Evolutionary conservation across 2,329 filamentous ascomycete genomes (phyloP).

Genomic region (Cadophora sp.): DNA sequence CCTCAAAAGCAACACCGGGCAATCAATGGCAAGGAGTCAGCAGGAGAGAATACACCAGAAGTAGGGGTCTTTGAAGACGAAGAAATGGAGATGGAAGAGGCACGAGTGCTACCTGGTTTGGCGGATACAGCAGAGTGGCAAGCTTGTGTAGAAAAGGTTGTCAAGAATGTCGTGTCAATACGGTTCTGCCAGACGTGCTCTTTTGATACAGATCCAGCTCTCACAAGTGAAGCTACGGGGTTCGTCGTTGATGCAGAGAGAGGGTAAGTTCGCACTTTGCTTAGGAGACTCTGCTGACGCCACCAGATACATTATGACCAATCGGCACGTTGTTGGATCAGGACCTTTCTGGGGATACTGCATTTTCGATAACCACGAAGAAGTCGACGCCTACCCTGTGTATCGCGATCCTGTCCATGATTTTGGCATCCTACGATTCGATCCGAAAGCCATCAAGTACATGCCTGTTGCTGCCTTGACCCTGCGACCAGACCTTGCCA

Average conservation of each 20-base stretch:
- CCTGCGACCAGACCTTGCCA: constrained; percentile 84
- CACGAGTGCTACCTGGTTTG: constrained; percentile 49
- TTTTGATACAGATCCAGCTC: constrained; percentile 94
- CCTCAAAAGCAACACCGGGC: constrained; percentile 45
- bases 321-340: constrained; percentile 91
- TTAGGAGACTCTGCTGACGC: constrained; percentile 38
- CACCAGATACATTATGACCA: constrained; percentile 77
- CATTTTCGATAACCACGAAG: constrained; percentile 98
- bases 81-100: constrained; percentile 47
- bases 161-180: constrained; percentile 97
- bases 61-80: constrained; percentile 44
- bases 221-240: constrained; percentile 94
- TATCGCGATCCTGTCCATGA: constrained; percentile 99
- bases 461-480: constrained; percentile 86
- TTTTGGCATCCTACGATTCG: constrained; percentile 95
- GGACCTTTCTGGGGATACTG: constrained; percentile 98
- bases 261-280: constrained; percentile 57
- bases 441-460: constrained; percentile 95
- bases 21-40: constrained; percentile 46
- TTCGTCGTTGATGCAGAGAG: constrained; percentile 96
- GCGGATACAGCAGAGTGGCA: constrained; percentile 85
- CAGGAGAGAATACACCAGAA: constrained; percentile 45
- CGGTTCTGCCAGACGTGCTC: constrained; percentile 98
- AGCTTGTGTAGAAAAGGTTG: constrained; percentile 90
- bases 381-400: constrained; percentile 94